Evolutionary conservation across 805 yeast genomes (phyloP).

Genomic region (Myxozyma neglecta): DNA sequence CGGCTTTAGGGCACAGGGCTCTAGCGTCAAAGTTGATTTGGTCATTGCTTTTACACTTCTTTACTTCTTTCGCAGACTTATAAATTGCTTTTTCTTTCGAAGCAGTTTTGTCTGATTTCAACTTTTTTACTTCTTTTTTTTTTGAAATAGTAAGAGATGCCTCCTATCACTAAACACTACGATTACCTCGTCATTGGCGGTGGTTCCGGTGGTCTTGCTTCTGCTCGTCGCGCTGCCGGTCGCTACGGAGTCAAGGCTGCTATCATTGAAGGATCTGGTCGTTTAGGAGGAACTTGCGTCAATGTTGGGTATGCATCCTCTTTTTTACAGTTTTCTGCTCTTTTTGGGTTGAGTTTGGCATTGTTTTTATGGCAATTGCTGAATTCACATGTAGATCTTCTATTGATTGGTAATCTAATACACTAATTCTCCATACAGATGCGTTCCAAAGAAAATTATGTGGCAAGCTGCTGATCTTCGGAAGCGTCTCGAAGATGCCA

Average conservation of each 20-base stretch:
- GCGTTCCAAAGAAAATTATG: slow-evolving; percentile 98
- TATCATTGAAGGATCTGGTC: slow-evolving; percentile 70
- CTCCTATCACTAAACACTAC: slow-evolving; percentile 57
- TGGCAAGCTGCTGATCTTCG: slow-evolving; percentile 97
- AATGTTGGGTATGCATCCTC: slow-evolving; percentile 67
- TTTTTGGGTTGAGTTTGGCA: background rate
- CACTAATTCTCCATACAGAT: slow-evolving; percentile 37
- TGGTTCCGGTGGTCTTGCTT: slow-evolving; percentile 99
- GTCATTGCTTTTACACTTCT: background rate
- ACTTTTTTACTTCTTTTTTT: background rate
- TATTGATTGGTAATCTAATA: background rate
- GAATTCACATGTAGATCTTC: background rate
- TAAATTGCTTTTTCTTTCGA: background rate
- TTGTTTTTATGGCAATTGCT: background rate
- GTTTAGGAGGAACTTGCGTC: slow-evolving; percentile 96
- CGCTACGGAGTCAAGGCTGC: slow-evolving; percentile 86
- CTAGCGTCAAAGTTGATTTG: background rate
- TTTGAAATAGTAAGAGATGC: slow-evolving; percentile 7
- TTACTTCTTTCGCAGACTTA: background rate
- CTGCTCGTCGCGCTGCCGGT: slow-evolving; percentile 90
- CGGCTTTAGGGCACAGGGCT: slow-evolving; percentile 1
- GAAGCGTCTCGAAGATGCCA: slow-evolving; percentile 66
- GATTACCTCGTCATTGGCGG: slow-evolving; percentile 97
- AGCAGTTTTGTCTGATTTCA: background rate
- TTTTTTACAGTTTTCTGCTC: background rate